Conservation (phyloP, 179 eudicot genomes). For the Pouteria campechiana region DNA sequence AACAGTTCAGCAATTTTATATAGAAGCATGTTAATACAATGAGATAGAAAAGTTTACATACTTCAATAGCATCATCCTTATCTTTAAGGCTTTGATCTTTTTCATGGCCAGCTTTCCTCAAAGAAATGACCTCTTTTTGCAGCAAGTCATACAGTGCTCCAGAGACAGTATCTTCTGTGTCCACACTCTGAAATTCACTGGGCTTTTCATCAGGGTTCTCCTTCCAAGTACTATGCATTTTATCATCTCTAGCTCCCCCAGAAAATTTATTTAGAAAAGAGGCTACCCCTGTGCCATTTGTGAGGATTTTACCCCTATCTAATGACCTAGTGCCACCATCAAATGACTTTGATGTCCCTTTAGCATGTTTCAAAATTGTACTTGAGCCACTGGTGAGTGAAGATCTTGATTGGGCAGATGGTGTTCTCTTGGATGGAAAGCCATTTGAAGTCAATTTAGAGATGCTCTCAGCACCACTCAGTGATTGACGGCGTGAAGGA, state of each 20-base stretch:
- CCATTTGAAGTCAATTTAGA: conserved; percentile 71
- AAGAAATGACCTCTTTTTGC: conserved; percentile 78
- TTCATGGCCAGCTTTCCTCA: conserved; percentile 85
- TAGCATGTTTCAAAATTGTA: conserved; percentile 76
- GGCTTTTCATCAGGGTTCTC: conserved; percentile 56
- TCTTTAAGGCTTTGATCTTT: conserved; percentile 97
- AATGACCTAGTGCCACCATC: conserved; percentile 87
- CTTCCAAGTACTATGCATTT: conserved; percentile 36
- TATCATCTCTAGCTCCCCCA: conserved; percentile 45
- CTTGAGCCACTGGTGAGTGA: conserved; percentile 51
- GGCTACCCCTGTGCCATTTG: conserved; percentile 46
- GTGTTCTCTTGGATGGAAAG: conserved; percentile 76
- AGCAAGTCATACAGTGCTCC: conserved; percentile 72
- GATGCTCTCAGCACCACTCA: conserved; percentile 82
- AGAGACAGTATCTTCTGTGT: conserved; percentile 70
- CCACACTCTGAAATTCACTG: conserved; percentile 32
- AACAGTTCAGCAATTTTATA: conserved; percentile 1
- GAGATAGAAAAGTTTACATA: conserved; percentile 8
- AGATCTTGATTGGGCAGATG: conserved; percentile 70
- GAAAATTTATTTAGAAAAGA: conserved; percentile 38
- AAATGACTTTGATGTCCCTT: conserved; percentile 89
- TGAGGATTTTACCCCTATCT: conserved; percentile 59
- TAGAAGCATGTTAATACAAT: not conserved
- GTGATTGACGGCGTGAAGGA: conserved; percentile 73
- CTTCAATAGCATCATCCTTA: conserved; percentile 97